Conservation (phyloP, 75 land plant species). For the Gnetum montanum region DNA sequence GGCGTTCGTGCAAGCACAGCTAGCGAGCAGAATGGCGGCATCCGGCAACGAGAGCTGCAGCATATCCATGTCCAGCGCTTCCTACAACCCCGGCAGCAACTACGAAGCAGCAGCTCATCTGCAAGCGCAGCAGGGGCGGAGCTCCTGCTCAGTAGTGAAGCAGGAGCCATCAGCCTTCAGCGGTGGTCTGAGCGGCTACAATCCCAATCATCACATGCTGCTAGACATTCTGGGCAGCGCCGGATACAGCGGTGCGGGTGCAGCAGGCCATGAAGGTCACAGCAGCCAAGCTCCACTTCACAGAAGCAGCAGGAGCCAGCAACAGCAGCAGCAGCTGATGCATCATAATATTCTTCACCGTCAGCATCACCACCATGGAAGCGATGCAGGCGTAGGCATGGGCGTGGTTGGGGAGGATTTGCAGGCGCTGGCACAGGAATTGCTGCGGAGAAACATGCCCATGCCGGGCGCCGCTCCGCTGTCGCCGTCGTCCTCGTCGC, state of each 20-base stretch:
- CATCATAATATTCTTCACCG: too few species aligned
- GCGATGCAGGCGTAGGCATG: too few species aligned
- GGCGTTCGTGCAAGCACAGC: slow-evolving; percentile 50
- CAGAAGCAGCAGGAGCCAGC: too few species aligned
- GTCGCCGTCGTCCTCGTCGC: too few species aligned
- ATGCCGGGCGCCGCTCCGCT: too few species aligned
- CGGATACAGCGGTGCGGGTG: background rate
- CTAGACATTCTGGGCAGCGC: background rate
- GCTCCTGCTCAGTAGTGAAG: background rate
- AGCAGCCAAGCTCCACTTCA: background rate
- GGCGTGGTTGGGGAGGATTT: slow-evolving; percentile 18
- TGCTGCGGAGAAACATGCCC: slow-evolving; percentile 24
- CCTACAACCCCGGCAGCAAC: background rate
- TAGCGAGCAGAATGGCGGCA: slow-evolving; percentile 23
- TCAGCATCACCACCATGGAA: too few species aligned
- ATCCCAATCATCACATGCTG: background rate
- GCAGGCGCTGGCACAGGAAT: slow-evolving; percentile 42
- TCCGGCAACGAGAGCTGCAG: background rate
- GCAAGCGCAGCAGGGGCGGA: background rate
- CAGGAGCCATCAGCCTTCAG: background rate
- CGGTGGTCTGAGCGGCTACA: too few species aligned
- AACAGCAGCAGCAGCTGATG: too few species aligned
- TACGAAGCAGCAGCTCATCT: background rate
- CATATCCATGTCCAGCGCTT: background rate
- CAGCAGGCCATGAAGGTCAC: background rate